Evolutionary conservation across 495 filamentous ascomycete species (phyloP).

Genomic region (Thermochaetoides thermophila): DNA sequence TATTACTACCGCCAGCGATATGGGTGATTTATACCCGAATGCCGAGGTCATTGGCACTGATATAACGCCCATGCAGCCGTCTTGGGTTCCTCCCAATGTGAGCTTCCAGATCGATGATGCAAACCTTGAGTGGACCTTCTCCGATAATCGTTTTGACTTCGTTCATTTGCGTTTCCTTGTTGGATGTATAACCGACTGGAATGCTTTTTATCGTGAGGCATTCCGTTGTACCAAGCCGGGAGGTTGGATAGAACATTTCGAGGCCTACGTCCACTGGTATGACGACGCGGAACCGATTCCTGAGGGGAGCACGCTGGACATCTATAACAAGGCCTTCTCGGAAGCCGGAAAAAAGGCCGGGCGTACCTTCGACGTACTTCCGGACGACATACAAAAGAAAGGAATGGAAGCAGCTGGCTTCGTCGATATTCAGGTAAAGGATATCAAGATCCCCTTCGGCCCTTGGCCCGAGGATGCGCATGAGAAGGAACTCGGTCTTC

Average conservation of each 20-base stretch:
- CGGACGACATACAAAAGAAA: constrained; percentile 12
- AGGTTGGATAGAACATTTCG: constrained; percentile 17
- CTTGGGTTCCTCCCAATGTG: constrained; percentile 33
- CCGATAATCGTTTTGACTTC: constrained; percentile 42
- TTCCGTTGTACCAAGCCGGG: constrained; percentile 24
- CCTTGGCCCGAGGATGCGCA: background rate
- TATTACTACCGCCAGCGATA: constrained; percentile 8
- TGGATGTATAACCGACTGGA: constrained; percentile 43
- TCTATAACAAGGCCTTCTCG: constrained; percentile 10
- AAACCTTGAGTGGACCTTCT: constrained; percentile 36
- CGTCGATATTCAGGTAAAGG: constrained; percentile 2
- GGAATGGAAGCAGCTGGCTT: constrained; percentile 4
- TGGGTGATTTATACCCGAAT: constrained; percentile 34
- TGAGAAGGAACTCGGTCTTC: background rate
- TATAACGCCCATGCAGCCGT: constrained; percentile 41
- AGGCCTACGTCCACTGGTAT: constrained; percentile 9
- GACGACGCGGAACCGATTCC: constrained; percentile 10
- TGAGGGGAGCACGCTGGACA: constrained; percentile 3
- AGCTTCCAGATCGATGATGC: constrained; percentile 42
- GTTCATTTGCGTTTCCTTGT: constrained; percentile 44
- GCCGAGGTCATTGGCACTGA: constrained; percentile 48
- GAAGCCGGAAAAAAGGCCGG: constrained; percentile 7
- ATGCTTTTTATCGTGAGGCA: constrained; percentile 20
- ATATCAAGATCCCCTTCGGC: background rate
- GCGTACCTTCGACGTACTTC: constrained; percentile 5